Base-by-base conservation (phyloP, 2,329 filamentous ascomycete species). In the Emericellopsis cladophorae region DNA sequence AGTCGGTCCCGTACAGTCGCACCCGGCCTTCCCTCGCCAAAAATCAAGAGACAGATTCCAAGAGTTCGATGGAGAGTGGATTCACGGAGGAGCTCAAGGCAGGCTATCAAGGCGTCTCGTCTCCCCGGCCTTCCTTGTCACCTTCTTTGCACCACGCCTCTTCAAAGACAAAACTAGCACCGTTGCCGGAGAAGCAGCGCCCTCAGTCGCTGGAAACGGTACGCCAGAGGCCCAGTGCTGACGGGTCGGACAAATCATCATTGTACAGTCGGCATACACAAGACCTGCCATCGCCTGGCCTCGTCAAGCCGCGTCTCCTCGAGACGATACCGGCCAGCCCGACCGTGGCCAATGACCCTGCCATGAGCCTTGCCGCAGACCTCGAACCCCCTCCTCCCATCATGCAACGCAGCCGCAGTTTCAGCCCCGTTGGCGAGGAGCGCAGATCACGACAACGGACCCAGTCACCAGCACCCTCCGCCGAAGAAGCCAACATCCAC, bases 241-340 rank as follows among this genome's bases (percentile, higher is more conserved):
- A 41, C n/a, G 34, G 11, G 22, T 15, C 14, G 36, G 36, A 36
- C 14, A 15, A 10, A 10, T 35, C 32, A 15, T 35, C 32, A 3
- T 12, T 21, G 32, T 14, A n/a, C 14, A 24, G 18, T 15, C 34
- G n/a, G 23, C 4, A 26, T 31, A 18, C 24, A 18, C 33, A 36
- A n/a, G 29, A 32, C n/a, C n/a, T 40, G 22, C 31, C 39, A 18
- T 23, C 18, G 11, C 35, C 40, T 6, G 16, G 11, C 18, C 29
- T 34, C 22, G 26, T 12, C 15, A 62, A 65, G 44, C 55, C 62
- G 29, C 69, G 68, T 24, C 71, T 72, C 40, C 66, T 89, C 6
- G 82, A 87, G 53, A 80, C 83, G 0, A 88, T 88, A 41, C 82
- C 76, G 1, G 77, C 73, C 18, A 79, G 74, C 49, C 77, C 77